phyloP scores from a whole-genome alignment of 345 rosid genomes.

The Citrus medica region DNA sequence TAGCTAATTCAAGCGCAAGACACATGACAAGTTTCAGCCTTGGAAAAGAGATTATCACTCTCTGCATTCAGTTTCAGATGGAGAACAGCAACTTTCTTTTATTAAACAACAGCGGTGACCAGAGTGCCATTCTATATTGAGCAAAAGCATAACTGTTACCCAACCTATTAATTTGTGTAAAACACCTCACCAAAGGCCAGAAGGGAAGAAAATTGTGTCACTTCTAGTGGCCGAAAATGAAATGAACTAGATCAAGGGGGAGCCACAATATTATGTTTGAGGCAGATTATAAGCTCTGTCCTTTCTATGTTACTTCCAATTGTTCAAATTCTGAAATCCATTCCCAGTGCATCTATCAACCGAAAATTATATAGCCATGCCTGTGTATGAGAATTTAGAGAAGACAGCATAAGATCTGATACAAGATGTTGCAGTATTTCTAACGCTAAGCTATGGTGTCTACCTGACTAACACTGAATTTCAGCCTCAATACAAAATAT shows the following conservation, averaged over 20 bases:
- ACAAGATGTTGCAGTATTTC: background rate
- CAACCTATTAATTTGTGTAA: background rate
- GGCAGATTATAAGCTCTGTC: too few species aligned
- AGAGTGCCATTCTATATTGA: background rate
- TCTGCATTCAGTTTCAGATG: background rate
- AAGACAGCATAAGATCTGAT: background rate
- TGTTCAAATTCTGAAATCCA: background rate
- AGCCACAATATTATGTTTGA: background rate
- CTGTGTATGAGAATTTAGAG: background rate
- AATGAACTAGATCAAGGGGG: background rate
- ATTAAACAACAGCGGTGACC: background rate
- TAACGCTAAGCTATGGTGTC: background rate
- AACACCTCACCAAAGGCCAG: background rate
- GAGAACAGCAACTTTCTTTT: background rate
- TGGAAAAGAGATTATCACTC: background rate
- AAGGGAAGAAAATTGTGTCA: background rate
- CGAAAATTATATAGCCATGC: background rate
- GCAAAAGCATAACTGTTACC: background rate
- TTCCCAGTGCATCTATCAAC: background rate
- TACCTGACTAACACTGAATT: background rate
- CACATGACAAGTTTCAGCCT: background rate
- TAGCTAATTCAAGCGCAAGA: background rate
- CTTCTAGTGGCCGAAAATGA: background rate
- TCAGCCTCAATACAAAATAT: background rate
- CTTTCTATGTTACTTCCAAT: background rate